Evolutionary conservation across 208 protist genomes (phyloP).

Genomic region (Porcisia deanei): DNA sequence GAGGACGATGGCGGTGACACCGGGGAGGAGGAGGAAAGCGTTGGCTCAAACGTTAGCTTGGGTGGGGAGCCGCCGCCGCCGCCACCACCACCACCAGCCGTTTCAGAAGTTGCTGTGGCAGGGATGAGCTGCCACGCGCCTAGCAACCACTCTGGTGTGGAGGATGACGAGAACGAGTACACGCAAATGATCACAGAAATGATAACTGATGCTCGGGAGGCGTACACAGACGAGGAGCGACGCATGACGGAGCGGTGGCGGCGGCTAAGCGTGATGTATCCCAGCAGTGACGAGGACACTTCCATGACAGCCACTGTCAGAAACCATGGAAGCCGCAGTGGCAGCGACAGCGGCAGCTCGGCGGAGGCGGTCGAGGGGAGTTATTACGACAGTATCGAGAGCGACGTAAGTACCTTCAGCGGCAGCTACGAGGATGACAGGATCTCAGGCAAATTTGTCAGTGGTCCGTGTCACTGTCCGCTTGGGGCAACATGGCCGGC

Average conservation of each 20-base stretch:
- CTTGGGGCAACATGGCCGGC: conserved; percentile 5
- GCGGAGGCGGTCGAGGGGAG: conserved; percentile 1
- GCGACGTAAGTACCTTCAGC: conserved; percentile 4
- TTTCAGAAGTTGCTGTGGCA: conserved; percentile 9
- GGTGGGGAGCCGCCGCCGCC: background rate
- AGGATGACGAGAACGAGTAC: conserved; percentile 35
- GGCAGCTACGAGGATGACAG: background rate
- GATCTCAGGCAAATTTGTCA: background rate
- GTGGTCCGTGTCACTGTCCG: background rate
- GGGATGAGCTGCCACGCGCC: conserved; percentile 1
- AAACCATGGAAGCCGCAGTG: background rate
- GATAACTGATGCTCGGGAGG: conserved; percentile 35
- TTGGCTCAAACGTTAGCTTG: background rate
- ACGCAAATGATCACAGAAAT: conserved; percentile 40
- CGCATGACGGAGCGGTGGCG: conserved; percentile 34
- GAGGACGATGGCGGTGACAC: conserved; percentile 10
- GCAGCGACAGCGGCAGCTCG: background rate
- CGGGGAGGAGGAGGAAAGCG: background rate
- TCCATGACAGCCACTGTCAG: background rate
- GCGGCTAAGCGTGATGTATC: conserved; percentile 12
- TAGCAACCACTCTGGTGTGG: conserved; percentile 4
- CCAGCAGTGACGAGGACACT: conserved; percentile 30
- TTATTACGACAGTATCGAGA: background rate
- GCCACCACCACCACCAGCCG: background rate
- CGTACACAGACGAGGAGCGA: conserved; percentile 35